Conservation (phyloP, 108 stramenopile genomes). For the Nitzschia inconspicua region DNA sequence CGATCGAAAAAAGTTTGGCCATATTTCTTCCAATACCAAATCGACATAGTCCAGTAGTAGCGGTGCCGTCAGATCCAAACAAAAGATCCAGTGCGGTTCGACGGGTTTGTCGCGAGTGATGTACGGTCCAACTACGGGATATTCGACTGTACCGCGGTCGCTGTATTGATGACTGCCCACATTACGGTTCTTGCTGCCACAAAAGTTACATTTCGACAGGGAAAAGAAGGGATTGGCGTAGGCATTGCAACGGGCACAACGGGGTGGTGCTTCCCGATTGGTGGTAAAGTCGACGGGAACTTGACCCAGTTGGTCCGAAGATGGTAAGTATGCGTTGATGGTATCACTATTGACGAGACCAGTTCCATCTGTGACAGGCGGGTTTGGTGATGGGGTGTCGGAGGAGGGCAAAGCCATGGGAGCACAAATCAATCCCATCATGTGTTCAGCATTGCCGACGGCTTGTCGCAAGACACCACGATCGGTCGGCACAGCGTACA, state of each 20-base stretch:
- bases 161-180: conserved; percentile 15
- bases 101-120: conserved; percentile 45
- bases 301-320: conserved; percentile 26
- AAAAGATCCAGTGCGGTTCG: conserved; percentile 43
- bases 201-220: conserved; percentile 53
- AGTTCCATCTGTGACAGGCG: conserved; percentile 1
- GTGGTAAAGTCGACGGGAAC: conserved; percentile 42
- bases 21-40: conserved; percentile 23
- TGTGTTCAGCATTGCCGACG: background rate
- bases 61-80: conserved; percentile 61
- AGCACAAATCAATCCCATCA: conserved; percentile 50
- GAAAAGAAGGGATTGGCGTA: conserved; percentile 79
- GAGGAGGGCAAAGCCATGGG: conserved; percentile 46
- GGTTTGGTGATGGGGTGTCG: conserved; percentile 9
- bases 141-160: conserved; percentile 62
- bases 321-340: too few species aligned
- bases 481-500: conserved; percentile 59
- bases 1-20: conserved; percentile 17
- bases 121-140: conserved; percentile 66
- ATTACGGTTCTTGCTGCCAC: conserved; percentile 34
- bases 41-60: conserved; percentile 22
- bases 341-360: background rate
- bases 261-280: conserved; percentile 40
- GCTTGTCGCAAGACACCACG: conserved; percentile 33
- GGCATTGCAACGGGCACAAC: conserved; percentile 65